Evolutionary conservation across 2,329 filamentous ascomycete species (phyloP), one percentile per base, ranked within the genome.

Genomic region (Aschersonia sp.): DNA sequence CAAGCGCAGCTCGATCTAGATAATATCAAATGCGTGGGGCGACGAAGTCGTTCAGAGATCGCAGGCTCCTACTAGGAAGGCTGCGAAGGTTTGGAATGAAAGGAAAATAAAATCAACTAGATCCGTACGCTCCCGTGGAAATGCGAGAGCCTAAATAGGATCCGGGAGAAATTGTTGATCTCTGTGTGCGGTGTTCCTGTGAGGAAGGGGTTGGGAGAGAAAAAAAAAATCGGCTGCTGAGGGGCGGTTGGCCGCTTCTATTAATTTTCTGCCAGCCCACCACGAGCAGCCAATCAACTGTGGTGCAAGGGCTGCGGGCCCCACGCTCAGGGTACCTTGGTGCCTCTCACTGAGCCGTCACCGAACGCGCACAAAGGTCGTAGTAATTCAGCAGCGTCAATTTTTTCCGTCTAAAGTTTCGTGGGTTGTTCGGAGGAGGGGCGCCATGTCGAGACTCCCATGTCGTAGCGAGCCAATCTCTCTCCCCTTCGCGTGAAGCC

Each of bases 1-100:
- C 84, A 87, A 84, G 81, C 83, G 69, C 73, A 72, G 81, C 76
- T 81, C 84, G 78, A 87, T 76, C 83, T 79, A 80, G 74, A 71
- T 63, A 63, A 52, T 58, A 56, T 64, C 62, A 61, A 61, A 65
- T 64, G 62, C 64, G 68, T 56, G 63, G 62, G 63, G 64, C 57
- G 59, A 57, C 53, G 45, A 44, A 46, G 57, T 58, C 59, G 56
- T 55, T 60, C 61, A 65, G 63, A 61, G 61, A 66, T 59, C 53
- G 57, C 63, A 65, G 60, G 53, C 57, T 63, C 57, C 61, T 59
- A 47, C 49, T 50, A 22, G 55, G 59, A 63, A 63, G 58, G 54
- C 60, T 63, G 63, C 59, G 55, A 55, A 52, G 50, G 56, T 48
- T 47, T 55, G 49, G 51, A 57, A 59, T 37, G 32, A 2, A 42